Percentiles rank a stretch among this genome's conserved stretches.
Conservation (phyloP, 257 asterid species). For the Petunia secreta region DNA sequence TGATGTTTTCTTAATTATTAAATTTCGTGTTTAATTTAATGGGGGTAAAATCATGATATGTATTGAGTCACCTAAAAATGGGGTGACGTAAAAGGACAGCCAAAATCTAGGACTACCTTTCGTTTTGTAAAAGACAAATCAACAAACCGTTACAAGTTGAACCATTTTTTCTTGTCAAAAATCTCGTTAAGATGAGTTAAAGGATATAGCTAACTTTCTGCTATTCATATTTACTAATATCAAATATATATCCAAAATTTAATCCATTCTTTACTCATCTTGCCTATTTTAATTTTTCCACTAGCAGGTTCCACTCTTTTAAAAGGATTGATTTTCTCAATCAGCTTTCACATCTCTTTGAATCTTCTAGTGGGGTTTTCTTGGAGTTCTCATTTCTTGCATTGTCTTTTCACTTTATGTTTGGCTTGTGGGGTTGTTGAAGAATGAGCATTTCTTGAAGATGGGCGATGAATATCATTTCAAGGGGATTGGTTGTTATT, state of each 20-base stretch:
- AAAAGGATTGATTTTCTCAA: background rate
- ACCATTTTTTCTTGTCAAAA: background rate
- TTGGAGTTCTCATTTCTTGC: background rate
- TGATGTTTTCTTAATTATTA: background rate
- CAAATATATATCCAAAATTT: conserved; percentile 8
- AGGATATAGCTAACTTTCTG: background rate
- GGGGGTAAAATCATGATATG: background rate
- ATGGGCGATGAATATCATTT: background rate
- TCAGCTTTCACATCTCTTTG: background rate
- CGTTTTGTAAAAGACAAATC: conserved; percentile 41
- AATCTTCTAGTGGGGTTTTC: conserved; percentile 9
- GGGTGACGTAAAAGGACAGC: conserved; percentile 23
- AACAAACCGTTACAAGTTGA: conserved; percentile 52
- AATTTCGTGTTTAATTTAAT: background rate
- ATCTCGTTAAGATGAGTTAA: background rate
- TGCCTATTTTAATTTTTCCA: background rate
- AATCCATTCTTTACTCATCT: background rate
- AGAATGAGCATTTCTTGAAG: conserved; percentile 14
- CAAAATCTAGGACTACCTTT: conserved; percentile 28
- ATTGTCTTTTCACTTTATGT: background rate
- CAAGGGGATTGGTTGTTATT: background rate
- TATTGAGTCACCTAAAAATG: background rate
- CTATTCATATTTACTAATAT: background rate
- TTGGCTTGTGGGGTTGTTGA: background rate
- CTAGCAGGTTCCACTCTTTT: background rate